Evolutionary conservation across 768 basidiomycete species (phyloP), one percentile per base, ranked within the genome.

Genomic region (Serendipita vermifera): DNA sequence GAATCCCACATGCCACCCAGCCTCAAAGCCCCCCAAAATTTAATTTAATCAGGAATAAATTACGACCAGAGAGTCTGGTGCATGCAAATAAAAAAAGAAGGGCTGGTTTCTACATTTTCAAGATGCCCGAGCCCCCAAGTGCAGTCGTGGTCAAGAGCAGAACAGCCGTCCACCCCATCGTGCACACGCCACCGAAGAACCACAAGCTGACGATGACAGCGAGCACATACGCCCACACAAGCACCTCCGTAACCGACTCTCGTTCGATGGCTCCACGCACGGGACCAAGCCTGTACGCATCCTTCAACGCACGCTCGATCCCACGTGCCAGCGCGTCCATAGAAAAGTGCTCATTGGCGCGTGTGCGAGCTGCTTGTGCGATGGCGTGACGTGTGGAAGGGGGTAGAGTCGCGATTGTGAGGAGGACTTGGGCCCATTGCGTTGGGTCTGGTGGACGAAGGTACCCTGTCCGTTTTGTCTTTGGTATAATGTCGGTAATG

Each of bases 261-360:
- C 29, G 15, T 26, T 15, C n/a, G 20, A 20, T n/a, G n/a, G 20
- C 32, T n/a, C 20, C 32, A 7, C 27, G 55, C 14, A 74, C 67
- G 5, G 65, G 62, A 0, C 84, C 88, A 77, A 82, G 75, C 20
- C 58, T 69, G 3, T 73, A 77, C 1, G 83, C 82, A 59, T 80
- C 71, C 29, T 63, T 41, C 55, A 91, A 63, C 1, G 77, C 75
- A 1, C 58, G 64, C 61, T 87, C 83, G 22, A 90, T 61, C 6
- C 75, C 72, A 22, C 68, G 67, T 1, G 79, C 76, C 83, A 89
- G 86, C 20, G 82, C 78, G 5, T 83, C 79, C 75, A 88, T 81
- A 14, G 84, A 80, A 66, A 97, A 97, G 38, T 77, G 63, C 22
- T 71, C 70, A 55, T 71, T 70, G 14, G 87, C 88, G 6, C 93